Evolutionary conservation across 495 filamentous ascomycete genomes (phyloP).

Genomic region (Xylaria curta): DNA sequence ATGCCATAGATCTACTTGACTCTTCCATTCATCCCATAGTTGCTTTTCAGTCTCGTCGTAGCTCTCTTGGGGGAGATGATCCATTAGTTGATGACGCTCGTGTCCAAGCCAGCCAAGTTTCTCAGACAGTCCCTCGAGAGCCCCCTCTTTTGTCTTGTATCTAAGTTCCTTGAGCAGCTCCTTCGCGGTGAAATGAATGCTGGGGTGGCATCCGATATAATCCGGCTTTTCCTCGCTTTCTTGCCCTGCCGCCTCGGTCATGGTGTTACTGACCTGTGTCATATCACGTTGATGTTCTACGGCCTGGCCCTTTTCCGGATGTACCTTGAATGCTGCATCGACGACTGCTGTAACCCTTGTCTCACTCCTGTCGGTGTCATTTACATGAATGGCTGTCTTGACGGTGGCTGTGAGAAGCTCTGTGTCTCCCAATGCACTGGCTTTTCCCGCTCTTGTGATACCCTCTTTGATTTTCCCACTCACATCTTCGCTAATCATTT

Average conservation of each 20-base stretch:
- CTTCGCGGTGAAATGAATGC: slow-evolving; percentile 12
- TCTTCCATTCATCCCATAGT: slow-evolving; percentile 23
- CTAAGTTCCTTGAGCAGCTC: slow-evolving; percentile 11
- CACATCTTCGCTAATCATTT: slow-evolving; percentile 9
- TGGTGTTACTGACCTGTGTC: neutral
- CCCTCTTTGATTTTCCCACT: slow-evolving; percentile 3
- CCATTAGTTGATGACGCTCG: slow-evolving; percentile 5
- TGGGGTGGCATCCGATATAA: slow-evolving; percentile 1
- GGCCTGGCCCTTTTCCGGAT: neutral
- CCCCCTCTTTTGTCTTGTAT: slow-evolving; percentile 14
- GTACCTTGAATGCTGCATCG: neutral
- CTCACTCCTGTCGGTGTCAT: neutral
- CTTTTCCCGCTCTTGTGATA: neutral
- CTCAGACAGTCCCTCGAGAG: slow-evolving; percentile 9
- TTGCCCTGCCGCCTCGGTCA: neutral
- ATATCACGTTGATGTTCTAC: neutral
- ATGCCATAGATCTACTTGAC: slow-evolving; percentile 16
- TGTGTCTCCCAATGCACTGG: neutral
- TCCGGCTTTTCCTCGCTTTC: neutral
- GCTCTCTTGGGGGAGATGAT: slow-evolving; percentile 14
- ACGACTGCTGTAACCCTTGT: slow-evolving; percentile 3
- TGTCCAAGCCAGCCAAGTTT: slow-evolving; percentile 20
- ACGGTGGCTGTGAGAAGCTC: neutral
- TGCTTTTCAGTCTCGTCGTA: slow-evolving; percentile 17
- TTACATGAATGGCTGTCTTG: slow-evolving; percentile 12